Evolutionary conservation across 192 early-diverging fungal genomes (phyloP), one percentile per base, ranked within the genome.

Genomic region (Dissophora globulifera): DNA sequence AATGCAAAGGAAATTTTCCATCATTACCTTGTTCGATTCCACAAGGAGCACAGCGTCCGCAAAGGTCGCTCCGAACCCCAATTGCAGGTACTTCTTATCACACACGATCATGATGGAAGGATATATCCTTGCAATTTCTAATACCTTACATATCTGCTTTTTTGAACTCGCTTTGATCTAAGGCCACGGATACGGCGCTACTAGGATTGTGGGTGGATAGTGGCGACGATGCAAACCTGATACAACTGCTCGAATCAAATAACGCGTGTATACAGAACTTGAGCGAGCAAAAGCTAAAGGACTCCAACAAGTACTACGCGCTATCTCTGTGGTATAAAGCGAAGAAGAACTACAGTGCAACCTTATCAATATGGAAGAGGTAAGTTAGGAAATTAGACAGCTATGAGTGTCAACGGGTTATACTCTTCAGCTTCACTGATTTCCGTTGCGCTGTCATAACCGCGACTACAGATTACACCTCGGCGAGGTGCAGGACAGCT

Each of bases 281-380:
- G 29, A 66, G 85, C 23, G 85, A 82, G 62, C 38, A 72, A 30
- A 63, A 86, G 27, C 65, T 94, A n/a, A 13, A 46, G 22, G 59
- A 81, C 2, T 41, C 72, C 26, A 74, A 85, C 83, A 81, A 83
- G 59, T 84, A 83, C 63, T 92, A 89, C 67, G 85, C 85, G 8
- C 67, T 92, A 0, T 83, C 81, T 10, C 52, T 92, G 1, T 81
- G 92, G 22, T 87, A 87, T 50, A 87, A 90, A 79, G 49, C 63
- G 2, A 81, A 78, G 13, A 78, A 79, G 33, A 59, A 81, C 49
- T 69, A 61, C 20, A 58, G 78, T 33, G 81, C 86, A 22, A 69
- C 81, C 4, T 69, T 94, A 50, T 86, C 89, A 20, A 68, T 91
- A 12, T 92, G 89, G 90, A 83, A 80, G 54, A 79, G 76, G 92